These are phyloP conservation scores for Oemleria cerasiformis DNA, from an alignment of 306 rosid genomes.

Conservation along the genomic window DNA sequence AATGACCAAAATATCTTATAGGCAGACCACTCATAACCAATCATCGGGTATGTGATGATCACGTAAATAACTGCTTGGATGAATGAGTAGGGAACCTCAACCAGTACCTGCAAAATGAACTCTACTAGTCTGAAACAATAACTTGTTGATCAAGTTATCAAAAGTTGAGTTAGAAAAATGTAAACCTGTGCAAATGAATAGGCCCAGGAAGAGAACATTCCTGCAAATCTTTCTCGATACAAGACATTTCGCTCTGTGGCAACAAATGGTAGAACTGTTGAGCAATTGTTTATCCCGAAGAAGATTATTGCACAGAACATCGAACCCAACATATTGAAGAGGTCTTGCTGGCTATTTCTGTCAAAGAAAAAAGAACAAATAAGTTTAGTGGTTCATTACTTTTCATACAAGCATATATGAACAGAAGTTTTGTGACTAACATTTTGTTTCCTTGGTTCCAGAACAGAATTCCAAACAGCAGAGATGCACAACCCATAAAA, in stretches of 20 bases:
- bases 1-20: slow-evolving; percentile 60
- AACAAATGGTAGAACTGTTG: slow-evolving; percentile 47
- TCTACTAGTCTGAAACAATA: slow-evolving; percentile 2
- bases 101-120: slow-evolving; percentile 41
- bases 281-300: slow-evolving; percentile 54
- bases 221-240: slow-evolving; percentile 59
- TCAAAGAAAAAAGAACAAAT: not conserved
- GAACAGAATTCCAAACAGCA: slow-evolving; percentile 54
- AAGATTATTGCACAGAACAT: slow-evolving; percentile 49
- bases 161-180: not conserved
- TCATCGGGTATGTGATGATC: slow-evolving; percentile 63
- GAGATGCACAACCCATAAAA: slow-evolving; percentile 33
- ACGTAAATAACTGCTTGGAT: slow-evolving; percentile 40
- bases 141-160: not conserved
- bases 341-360: slow-evolving; percentile 43
- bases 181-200: slow-evolving; percentile 66
- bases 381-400: not conserved
- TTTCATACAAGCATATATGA: not conserved
- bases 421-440: slow-evolving; percentile 5
- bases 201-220: slow-evolving; percentile 70
- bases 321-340: slow-evolving; percentile 50
- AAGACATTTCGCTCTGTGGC: slow-evolving; percentile 56
- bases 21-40: slow-evolving; percentile 44
- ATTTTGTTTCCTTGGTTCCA: slow-evolving; percentile 56
- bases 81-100: slow-evolving; percentile 61